phyloP scores from a whole-genome alignment of 176 grass and related monocot species.

The Oryza glaberrima region DNA sequence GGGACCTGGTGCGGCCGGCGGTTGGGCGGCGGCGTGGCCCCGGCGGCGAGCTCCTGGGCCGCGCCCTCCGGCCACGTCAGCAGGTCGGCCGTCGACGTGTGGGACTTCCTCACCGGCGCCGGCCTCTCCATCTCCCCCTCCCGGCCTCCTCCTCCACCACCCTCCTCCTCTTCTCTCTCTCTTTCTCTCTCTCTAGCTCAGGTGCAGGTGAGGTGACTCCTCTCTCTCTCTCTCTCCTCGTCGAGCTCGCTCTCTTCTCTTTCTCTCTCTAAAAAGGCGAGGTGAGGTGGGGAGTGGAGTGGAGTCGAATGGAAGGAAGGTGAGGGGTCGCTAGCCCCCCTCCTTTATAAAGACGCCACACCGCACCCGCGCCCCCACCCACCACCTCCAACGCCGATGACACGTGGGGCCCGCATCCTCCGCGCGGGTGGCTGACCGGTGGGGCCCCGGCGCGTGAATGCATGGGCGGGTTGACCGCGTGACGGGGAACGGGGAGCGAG shows the following conservation, averaged over 20 bases:
- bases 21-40: constrained; percentile 49
- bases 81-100: constrained; percentile 88
- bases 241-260: constrained; percentile 51
- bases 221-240: constrained; percentile 23
- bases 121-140: constrained; percentile 70
- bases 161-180: too few relatives aligned
- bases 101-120: constrained; percentile 91
- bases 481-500: not conserved
- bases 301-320: constrained; percentile 88
- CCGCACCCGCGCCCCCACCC: constrained; percentile 22
- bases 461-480: constrained; percentile 16
- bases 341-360: constrained; percentile 38
- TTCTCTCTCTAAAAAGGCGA: constrained; percentile 66
- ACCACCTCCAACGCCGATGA: not conserved
- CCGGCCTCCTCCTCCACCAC: not conserved
- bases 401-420: not conserved
- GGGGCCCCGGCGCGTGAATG: not conserved
- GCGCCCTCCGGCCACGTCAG: constrained; percentile 84
- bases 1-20: constrained; percentile 68
- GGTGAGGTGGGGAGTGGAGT: constrained; percentile 13
- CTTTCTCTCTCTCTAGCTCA: not conserved
- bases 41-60: constrained; percentile 22
- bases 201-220: too few relatives aligned
- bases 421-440: not conserved
- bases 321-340: constrained; percentile 51